Percentiles rank a stretch among this genome's conserved stretches.
phyloP scores from a whole-genome alignment of 805 yeast species.

The Saccharomycopsis vini region DNA sequence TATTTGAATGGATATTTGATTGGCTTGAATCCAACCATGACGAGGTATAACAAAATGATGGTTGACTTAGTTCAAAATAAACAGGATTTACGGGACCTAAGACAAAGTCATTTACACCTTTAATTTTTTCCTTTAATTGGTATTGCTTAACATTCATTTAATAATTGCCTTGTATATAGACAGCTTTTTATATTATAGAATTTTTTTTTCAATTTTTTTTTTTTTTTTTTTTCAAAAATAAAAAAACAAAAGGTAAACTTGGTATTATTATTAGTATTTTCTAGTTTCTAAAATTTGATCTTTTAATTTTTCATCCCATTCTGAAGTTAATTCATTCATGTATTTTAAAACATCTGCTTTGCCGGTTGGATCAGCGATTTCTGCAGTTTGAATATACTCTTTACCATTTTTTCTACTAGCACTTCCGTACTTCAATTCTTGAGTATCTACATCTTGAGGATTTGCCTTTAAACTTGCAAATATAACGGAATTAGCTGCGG shows the following conservation, averaged over 20 bases:
- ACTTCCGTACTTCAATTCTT: slow-evolving; percentile 61
- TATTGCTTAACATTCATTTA: neutral
- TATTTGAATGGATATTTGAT: slow-evolving; percentile 78
- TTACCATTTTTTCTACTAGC: slow-evolving; percentile 56
- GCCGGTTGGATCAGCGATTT: slow-evolving; percentile 51
- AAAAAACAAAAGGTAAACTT: neutral
- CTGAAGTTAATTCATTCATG: slow-evolving; percentile 43
- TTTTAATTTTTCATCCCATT: slow-evolving; percentile 70
- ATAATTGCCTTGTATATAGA: neutral
- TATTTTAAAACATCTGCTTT: slow-evolving; percentile 58
- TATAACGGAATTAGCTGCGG: slow-evolving; percentile 82
- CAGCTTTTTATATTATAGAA: too few relatives aligned
- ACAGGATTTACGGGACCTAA: slow-evolving; percentile 3
- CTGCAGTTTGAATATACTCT: slow-evolving; percentile 49
- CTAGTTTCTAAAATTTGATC: slow-evolving; percentile 60
- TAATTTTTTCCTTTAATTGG: too few relatives aligned
- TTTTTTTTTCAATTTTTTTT: too few relatives aligned
- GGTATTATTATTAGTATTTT: slow-evolving; percentile 1
- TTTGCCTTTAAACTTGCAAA: slow-evolving; percentile 51
- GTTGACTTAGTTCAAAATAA: slow-evolving; percentile 14
- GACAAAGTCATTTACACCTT: neutral
- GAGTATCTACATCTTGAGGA: slow-evolving; percentile 33
- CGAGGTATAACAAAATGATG: slow-evolving; percentile 9
- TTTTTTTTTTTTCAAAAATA: too few relatives aligned
- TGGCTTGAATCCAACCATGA: slow-evolving; percentile 39